Base-by-base conservation (phyloP, 768 basidiomycete genomes). In the Xanthoconium purpureum region DNA sequence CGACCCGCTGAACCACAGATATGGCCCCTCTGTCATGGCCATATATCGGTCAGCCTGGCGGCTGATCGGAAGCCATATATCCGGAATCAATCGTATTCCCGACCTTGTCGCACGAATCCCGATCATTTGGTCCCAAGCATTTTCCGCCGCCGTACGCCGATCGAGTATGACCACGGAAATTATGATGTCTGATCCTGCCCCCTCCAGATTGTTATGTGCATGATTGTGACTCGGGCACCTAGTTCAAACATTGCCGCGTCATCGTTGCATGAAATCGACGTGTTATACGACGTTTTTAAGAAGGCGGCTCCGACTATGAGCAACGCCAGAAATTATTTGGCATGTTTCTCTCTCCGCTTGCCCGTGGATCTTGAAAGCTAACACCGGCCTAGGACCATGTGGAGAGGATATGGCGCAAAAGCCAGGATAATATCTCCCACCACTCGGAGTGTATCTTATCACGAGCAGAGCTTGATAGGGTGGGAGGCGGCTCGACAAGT, bases 41-140 rank as follows among this genome's bases (percentile, higher is more conserved):
- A 81, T 82, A 14, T 89, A 87, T 69, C 84, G 86, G 3, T 86
- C 85, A 2, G 83, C 87, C 5, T 89, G 85, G 83, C 74, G 87
- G 15, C 63, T 88, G 32, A 81, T 84, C 39, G 75, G 80, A 45
- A 75, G 76, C 0, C 71, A 86, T 50, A 71, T 72, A 17, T 67
- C 76, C n/a, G 70, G 76, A 1, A 80, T 78, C 71, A 65, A 67
- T 15, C 56, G 63, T 18, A 69, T 74, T 6, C 78, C 81, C 1
- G 68, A 75, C 3, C 58, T 81, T 6, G 62, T 82, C 5, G 66
- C 74, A 9, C 74, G 87, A 11, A 61, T 83, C 32, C 76, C 75
- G 15, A 59, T 83, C 11, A 68, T 80, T n/a, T 89, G 88, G 85
- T 88, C 87, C 13, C 81, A 84, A 36, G 78, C 78, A 4, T 70